Conservation (phyloP, 129 eudicot species). For the Scalesia atractyloides region DNA sequence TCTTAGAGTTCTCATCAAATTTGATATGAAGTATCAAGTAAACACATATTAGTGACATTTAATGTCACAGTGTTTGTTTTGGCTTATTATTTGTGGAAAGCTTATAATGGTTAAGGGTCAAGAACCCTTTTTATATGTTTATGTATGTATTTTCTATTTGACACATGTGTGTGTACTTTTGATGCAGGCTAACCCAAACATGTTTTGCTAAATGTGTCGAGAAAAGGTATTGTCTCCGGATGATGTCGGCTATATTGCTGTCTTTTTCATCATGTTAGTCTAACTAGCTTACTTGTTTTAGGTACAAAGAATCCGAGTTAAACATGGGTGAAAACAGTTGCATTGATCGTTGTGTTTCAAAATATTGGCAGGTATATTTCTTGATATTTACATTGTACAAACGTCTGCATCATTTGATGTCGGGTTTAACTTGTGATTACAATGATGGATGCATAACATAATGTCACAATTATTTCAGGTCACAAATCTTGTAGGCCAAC, state of each 20-base stretch:
- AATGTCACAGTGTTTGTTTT: not conserved
- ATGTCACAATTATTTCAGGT: conserved; percentile 49
- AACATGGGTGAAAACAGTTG: conserved; percentile 93
- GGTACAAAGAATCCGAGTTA: conserved; percentile 88
- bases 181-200: conserved; percentile 79
- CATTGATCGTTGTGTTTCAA: conserved; percentile 90
- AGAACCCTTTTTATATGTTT: not conserved
- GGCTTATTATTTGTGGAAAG: not conserved
- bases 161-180: conserved; percentile 20
- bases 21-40: not conserved
- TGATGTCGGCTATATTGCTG: not conserved
- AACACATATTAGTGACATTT: not conserved
- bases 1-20: not conserved
- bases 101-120: not conserved
- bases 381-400: not conserved
- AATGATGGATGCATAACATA: conserved; percentile 11
- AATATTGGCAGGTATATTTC: conserved; percentile 77
- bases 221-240: conserved; percentile 41
- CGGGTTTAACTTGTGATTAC: not conserved
- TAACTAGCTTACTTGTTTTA: conserved; percentile 30
- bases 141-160: not conserved
- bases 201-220: conserved; percentile 87
- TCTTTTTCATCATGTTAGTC: not conserved
- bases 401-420: conserved; percentile 3
- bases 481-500: conserved; percentile 72